phyloP scores from a whole-genome alignment of 192 early-diverging fungal genomes.

The Coemansia sp. region DNA sequence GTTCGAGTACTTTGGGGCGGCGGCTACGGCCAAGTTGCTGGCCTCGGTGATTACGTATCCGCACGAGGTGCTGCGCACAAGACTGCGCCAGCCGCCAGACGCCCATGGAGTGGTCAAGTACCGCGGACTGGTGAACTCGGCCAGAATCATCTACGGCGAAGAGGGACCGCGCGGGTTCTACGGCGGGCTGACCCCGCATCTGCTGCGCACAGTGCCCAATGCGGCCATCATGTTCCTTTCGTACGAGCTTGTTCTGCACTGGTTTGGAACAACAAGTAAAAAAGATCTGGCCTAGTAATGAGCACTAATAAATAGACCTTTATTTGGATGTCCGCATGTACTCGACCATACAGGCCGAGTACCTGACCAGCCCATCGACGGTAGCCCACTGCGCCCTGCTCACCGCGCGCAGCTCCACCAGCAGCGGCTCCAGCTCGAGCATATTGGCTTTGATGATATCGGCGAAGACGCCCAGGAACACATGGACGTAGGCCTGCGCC shows the following conservation, averaged over 20 bases:
- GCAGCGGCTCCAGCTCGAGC: constrained; percentile 49
- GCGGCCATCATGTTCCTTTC: constrained; percentile 92
- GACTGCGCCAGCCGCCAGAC: constrained; percentile 78
- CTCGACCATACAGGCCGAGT: constrained; percentile 55
- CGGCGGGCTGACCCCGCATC: constrained; percentile 92
- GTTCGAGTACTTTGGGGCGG: constrained; percentile 81
- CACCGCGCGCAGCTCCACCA: constrained; percentile 45
- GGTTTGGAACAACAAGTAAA: constrained; percentile 32
- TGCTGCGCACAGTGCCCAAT: constrained; percentile 94
- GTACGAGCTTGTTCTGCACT: constrained; percentile 73
- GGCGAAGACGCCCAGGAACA: constrained; percentile 79
- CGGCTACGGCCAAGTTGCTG: constrained; percentile 81
- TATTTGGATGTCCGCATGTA: constrained; percentile 41
- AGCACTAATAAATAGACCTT: background rate
- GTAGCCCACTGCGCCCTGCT: constrained; percentile 31
- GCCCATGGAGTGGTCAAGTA: constrained; percentile 72
- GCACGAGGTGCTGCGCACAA: constrained; percentile 93
- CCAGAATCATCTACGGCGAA: constrained; percentile 62
- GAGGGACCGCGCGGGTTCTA: constrained; percentile 89
- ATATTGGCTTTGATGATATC: constrained; percentile 70
- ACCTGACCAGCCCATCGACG: constrained; percentile 45
- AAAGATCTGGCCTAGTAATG: background rate
- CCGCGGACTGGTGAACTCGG: constrained; percentile 64
- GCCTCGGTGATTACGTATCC: constrained; percentile 91
- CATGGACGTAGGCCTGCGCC: constrained; percentile 73